Percentiles rank a stretch among this genome's conserved stretches.
These are phyloP conservation scores for Boletus semigastroideus DNA, from an alignment of 1,284 basidiomycete genomes.

Conservation along the genomic window DNA sequence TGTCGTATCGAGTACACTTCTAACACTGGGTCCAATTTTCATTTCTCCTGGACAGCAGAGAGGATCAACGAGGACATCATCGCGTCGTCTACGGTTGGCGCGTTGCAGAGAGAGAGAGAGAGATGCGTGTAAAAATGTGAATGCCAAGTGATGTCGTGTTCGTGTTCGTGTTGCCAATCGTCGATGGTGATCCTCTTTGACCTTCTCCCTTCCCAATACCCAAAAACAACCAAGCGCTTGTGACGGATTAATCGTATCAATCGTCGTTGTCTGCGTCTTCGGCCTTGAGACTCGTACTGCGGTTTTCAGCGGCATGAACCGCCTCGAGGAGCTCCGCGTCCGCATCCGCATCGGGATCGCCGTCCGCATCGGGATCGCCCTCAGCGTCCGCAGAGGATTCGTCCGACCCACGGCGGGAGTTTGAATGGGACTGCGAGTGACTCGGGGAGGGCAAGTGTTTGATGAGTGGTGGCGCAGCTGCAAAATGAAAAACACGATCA, in stretches of 20 bases:
- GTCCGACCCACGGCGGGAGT: constrained; percentile 27
- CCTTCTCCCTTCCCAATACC: constrained; percentile 16
- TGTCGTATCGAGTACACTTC: too few relatives aligned
- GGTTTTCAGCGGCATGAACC: constrained; percentile 43
- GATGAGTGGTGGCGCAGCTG: constrained; percentile 16
- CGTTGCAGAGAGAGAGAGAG: too few relatives aligned
- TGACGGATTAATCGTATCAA: constrained; percentile 1
- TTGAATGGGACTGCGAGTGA: constrained; percentile 21
- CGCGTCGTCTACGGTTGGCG: too few relatives aligned
- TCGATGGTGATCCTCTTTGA: background rate
- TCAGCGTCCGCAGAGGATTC: constrained; percentile 32
- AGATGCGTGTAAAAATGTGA: constrained; percentile 13
- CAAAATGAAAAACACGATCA: background rate
- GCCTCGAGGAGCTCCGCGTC: constrained; percentile 45
- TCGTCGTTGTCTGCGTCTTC: constrained; percentile 36
- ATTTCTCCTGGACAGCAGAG: too few relatives aligned
- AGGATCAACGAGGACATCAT: too few relatives aligned
- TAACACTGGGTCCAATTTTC: too few relatives aligned
- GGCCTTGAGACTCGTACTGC: constrained; percentile 36
- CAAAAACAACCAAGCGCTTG: constrained; percentile 10
- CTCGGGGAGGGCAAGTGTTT: constrained; percentile 27
- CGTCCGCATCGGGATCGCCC: constrained; percentile 35
- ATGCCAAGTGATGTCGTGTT: background rate
- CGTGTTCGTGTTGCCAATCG: background rate
- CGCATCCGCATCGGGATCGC: constrained; percentile 33